phyloP scores from a whole-genome alignment of 1,139 yeast species.

The Magnusiomyces paraingens region DNA sequence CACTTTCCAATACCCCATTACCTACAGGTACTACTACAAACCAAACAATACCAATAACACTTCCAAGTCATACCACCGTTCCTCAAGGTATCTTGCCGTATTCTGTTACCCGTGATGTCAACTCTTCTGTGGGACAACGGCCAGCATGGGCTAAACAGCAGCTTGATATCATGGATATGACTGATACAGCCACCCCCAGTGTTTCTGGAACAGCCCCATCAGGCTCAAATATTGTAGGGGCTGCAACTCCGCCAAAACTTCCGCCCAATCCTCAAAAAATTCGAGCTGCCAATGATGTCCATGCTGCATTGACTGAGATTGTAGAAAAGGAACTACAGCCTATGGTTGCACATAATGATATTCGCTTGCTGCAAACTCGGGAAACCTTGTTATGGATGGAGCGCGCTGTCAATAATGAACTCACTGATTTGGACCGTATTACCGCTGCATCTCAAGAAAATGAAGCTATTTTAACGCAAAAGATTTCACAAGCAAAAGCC shows the following conservation, averaged over 20 bases:
- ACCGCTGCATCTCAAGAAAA: conserved; percentile 29
- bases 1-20: conserved; percentile 1
- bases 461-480: conserved; percentile 28
- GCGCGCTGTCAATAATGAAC: conserved; percentile 48
- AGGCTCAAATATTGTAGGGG: conserved; percentile 13
- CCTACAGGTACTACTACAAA: conserved; percentile 5
- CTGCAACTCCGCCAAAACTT: conserved; percentile 21
- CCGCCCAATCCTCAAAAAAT: conserved; percentile 24
- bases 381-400: conserved; percentile 29
- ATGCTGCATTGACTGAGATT: conserved; percentile 8
- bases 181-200: conserved; percentile 23
- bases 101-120: background rate
- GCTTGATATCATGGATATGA: conserved; percentile 20
- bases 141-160: conserved; percentile 1
- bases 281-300: conserved; percentile 24
- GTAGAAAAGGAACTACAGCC: conserved; percentile 31
- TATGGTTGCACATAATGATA: conserved; percentile 46
- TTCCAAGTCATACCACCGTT: conserved; percentile 14
- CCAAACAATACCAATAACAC: conserved; percentile 12
- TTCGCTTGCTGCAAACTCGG: conserved; percentile 46
- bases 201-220: background rate
- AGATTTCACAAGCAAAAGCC: conserved; percentile 28
- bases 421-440: conserved; percentile 71
- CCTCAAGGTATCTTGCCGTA: conserved; percentile 14
- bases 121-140: background rate